phyloP scores from a whole-genome alignment of 2,329 filamentous ascomycete species.

The Aciculosporium take region DNA sequence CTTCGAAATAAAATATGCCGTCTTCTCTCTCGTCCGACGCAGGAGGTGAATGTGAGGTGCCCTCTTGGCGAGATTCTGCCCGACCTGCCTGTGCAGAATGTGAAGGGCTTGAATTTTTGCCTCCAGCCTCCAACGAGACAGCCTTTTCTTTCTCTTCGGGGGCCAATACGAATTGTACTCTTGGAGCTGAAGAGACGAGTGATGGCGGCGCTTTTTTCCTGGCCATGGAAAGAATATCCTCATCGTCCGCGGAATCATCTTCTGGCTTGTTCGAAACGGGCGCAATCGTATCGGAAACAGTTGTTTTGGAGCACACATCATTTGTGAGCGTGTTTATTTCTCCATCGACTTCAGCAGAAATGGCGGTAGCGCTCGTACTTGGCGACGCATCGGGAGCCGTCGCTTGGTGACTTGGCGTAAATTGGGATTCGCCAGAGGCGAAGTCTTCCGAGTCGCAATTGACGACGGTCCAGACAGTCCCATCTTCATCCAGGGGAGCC shows the following conservation, averaged over 20 bases:
- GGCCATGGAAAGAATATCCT: conserved; percentile 27
- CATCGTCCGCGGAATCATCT: conserved; percentile 25
- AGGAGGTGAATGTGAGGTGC: neutral
- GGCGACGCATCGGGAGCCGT: neutral
- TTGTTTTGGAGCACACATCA: neutral
- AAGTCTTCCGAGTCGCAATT: conserved; percentile 20
- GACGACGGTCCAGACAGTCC: conserved; percentile 37
- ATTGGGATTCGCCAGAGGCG: conserved; percentile 4
- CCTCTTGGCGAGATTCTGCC: neutral
- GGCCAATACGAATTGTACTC: conserved; percentile 10
- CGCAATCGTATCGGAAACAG: neutral
- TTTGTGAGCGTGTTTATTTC: neutral
- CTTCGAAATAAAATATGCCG: conserved; percentile 33
- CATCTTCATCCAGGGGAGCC: conserved; percentile 31
- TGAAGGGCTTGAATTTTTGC: neutral
- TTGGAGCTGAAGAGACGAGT: neutral
- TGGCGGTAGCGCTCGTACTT: neutral
- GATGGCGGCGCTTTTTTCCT: conserved; percentile 8
- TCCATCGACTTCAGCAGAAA: neutral
- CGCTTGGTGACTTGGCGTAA: neutral
- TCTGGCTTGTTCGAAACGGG: conserved; percentile 9
- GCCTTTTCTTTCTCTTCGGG: conserved; percentile 9
- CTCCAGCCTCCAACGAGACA: conserved; percentile 2
- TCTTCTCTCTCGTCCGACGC: conserved; percentile 17
- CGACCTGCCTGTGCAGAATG: neutral